A percentile compares a stretch with the other conserved stretches of the same genome.
Conservation (phyloP, 75 land plant species). For the Cunninghamia lanceolata region DNA sequence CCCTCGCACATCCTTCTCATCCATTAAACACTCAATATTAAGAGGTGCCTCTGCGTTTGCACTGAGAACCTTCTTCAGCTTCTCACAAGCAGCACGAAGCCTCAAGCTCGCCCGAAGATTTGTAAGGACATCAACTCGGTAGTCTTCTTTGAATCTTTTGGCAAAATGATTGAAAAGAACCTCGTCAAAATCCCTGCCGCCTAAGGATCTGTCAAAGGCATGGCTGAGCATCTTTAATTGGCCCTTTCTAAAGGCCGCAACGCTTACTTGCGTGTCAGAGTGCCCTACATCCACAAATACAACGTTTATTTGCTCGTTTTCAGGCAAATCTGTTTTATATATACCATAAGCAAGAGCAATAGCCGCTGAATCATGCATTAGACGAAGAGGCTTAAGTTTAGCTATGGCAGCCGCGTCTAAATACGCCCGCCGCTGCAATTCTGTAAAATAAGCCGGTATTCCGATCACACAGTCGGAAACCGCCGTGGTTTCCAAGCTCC, state of each 20-base stretch:
- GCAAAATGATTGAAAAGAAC: constrained; percentile 68
- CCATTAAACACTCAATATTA: constrained; percentile 87
- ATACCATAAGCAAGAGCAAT: constrained; percentile 90
- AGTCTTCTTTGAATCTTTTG: constrained; percentile 55
- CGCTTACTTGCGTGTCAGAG: constrained; percentile 81
- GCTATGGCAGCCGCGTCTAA: constrained; percentile 88
- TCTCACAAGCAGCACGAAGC: constrained; percentile 72
- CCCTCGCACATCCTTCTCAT: constrained; percentile 87
- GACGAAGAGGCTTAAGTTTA: constrained; percentile 68
- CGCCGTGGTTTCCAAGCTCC: constrained; percentile 59
- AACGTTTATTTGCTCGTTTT: constrained; percentile 66
- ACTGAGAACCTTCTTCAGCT: constrained; percentile 79
- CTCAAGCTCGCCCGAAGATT: constrained; percentile 68
- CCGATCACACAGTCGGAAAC: constrained; percentile 90
- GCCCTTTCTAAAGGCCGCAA: constrained; percentile 79
- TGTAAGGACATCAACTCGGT: constrained; percentile 56
- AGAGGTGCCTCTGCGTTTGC: constrained; percentile 86
- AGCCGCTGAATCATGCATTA: constrained; percentile 91
- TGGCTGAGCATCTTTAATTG: constrained; percentile 69
- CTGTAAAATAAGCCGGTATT: constrained; percentile 78
- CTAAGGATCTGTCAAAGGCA: constrained; percentile 72
- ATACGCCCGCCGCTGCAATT: constrained; percentile 78
- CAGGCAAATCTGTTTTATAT: constrained; percentile 83
- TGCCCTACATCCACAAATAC: constrained; percentile 92
- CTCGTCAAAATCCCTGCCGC: constrained; percentile 90